These are phyloP conservation scores for Trichoderma oligosporum DNA, from an alignment of 2,329 filamentous ascomycete species.

Conservation along the genomic window DNA sequence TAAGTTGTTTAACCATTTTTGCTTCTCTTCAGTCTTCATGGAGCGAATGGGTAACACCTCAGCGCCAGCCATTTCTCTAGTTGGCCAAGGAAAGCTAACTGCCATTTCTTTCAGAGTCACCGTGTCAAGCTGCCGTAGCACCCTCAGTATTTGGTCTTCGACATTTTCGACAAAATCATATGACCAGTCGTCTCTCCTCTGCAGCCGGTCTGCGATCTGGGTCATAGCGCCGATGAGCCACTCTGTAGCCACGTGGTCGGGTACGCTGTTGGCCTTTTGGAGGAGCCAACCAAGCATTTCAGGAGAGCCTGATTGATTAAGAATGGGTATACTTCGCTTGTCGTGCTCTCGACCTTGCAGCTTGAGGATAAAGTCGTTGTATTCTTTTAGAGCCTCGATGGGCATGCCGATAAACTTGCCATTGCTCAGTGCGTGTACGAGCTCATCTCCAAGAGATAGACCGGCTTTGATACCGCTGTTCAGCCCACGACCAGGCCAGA, in stretches of 20 bases:
- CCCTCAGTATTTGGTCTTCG: slow-evolving; percentile 32
- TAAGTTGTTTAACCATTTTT: slow-evolving; percentile 32
- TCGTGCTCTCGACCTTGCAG: slow-evolving; percentile 36
- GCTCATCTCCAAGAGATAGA: slow-evolving; percentile 35
- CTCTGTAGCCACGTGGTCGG: slow-evolving; percentile 33
- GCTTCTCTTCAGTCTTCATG: slow-evolving; percentile 36
- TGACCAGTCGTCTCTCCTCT: slow-evolving; percentile 31
- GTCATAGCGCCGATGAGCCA: slow-evolving; percentile 34
- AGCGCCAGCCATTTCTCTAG: slow-evolving; percentile 34
- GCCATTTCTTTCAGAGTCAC: slow-evolving; percentile 35
- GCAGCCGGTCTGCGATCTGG: slow-evolving; percentile 33
- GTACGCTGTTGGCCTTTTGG: slow-evolving; percentile 31
- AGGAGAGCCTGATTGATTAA: slow-evolving; percentile 34
- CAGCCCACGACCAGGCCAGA: slow-evolving; percentile 36
- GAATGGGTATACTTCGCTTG: slow-evolving; percentile 36
- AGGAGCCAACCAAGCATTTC: slow-evolving; percentile 36
- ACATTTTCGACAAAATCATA: slow-evolving; percentile 31
- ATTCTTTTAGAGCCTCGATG: slow-evolving; percentile 31
- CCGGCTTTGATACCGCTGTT: slow-evolving; percentile 38
- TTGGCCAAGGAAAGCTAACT: slow-evolving; percentile 37
- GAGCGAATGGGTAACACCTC: slow-evolving; percentile 36
- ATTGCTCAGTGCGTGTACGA: slow-evolving; percentile 32
- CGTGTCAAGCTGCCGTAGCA: slow-evolving; percentile 32
- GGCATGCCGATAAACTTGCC: slow-evolving; percentile 32
- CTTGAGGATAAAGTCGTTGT: slow-evolving; percentile 36